A percentile compares a stretch with the other conserved stretches of the same genome.
Evolutionary conservation across 148 eudicot genomes (phyloP).

Genomic region (Amaranthus palmeri): DNA sequence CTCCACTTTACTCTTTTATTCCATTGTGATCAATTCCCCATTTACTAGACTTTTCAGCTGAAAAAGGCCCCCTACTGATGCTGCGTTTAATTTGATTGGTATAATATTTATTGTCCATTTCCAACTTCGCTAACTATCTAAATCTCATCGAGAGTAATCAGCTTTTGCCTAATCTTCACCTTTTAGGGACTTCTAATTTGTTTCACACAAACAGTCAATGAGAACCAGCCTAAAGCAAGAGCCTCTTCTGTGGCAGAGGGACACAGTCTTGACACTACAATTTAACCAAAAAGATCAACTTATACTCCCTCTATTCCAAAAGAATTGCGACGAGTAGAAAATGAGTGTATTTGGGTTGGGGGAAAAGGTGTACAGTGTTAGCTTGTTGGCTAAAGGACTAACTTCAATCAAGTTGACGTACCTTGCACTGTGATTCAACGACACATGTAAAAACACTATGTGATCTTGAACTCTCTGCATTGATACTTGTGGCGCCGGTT

Average conservation of each 20-base stretch:
- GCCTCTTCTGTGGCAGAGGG: neutral
- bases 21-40: neutral
- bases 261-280: too few relatives aligned
- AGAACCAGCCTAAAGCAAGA: neutral
- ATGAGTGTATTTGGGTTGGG: too few relatives aligned
- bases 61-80: neutral
- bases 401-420: conserved; percentile 19
- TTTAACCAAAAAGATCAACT: too few relatives aligned
- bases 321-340: too few relatives aligned
- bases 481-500: conserved; percentile 84
- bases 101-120: neutral
- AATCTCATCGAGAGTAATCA: neutral
- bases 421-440: conserved; percentile 96
- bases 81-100: neutral
- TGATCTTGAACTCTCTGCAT: conserved; percentile 96
- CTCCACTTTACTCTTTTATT: neutral
- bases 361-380: neutral
- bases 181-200: neutral
- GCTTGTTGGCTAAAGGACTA: neutral
- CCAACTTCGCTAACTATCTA: neutral
- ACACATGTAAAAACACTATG: conserved; percentile 97
- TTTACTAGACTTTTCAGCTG: neutral
- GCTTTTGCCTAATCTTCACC: neutral
- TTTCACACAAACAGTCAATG: neutral
- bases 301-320: too few relatives aligned